Evolutionary conservation across 2,329 filamentous ascomycete species (phyloP), one percentile per base, ranked within the genome.

Genomic region (Fusarium ramigenum): DNA sequence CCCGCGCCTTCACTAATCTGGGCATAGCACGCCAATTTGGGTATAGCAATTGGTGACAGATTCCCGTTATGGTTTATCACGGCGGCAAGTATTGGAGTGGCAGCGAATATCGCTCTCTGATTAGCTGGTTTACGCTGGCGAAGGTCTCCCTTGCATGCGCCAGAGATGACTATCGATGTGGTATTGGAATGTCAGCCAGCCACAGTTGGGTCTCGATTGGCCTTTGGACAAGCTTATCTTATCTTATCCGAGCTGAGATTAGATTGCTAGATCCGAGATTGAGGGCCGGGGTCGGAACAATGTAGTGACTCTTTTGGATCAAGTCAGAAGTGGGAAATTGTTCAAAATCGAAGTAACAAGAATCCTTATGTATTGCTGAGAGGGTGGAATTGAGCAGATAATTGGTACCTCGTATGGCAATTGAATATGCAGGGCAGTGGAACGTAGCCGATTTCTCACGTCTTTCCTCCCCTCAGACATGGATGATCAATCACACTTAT

Each of bases 161-260:
- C 10, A 28, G 11, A 25, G 9, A 12, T 4, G 7, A 34, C 18
- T 59, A 21, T 40, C 44, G 53, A 36, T 40, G 28, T 60, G 52
- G 34, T 18, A 18, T 19, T 63, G 42, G 60, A 15, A 63, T 63
- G 57, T 40, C 53, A 63, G 60, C 60, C 40, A 60, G 60, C 53
- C 53, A 63, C 50, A 19, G 1, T 9, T 7, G 23, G n/a, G 53
- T 28, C 19, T 25, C 9, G 25, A 30, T 9, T 40, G 32, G 14
- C 7, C 50, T 28, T 4, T 37, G 18, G 1, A 6, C 5, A 28
- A 4, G 32, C 50, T 28, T 53, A 25, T 53, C 50, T 39, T 39
- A 39, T 28, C 50, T 18, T 8, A 9, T 36, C 16, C 9, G 16
- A 50, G n/a, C 11, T 36, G 16, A 23, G n/a, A 19, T 36, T 25